Percentiles rank a stretch among this genome's conserved stretches.
Evolutionary conservation across 352 stramenopile species (phyloP).

Genomic region (Pythium brassicae): DNA sequence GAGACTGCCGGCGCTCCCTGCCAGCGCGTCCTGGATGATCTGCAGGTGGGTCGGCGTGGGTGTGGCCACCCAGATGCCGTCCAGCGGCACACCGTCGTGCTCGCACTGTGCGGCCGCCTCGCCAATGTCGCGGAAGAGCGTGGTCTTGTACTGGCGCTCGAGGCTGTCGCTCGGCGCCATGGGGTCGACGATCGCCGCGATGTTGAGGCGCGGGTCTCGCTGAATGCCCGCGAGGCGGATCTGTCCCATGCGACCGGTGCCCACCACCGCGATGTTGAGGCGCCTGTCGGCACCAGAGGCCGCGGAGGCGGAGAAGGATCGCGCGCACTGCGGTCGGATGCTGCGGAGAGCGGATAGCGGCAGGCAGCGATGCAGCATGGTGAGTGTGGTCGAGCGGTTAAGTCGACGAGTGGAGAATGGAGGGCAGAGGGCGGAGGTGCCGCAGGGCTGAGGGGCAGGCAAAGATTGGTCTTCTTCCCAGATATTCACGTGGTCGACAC

Average conservation of each 20-base stretch:
- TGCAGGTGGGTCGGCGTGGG: constrained; percentile 66
- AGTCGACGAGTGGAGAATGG: no score
- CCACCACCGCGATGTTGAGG: constrained; percentile 59
- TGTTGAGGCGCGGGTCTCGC: constrained; percentile 38
- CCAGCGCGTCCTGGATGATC: constrained; percentile 34
- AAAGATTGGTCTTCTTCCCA: no score
- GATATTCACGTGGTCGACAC: no score
- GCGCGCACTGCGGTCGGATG: neutral
- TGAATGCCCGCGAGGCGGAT: constrained; percentile 65
- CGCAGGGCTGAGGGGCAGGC: no score
- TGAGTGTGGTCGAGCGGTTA: neutral
- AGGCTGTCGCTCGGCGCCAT: constrained; percentile 15
- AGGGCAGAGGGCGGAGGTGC: no score
- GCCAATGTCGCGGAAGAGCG: constrained; percentile 31
- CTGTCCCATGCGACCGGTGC: constrained; percentile 70
- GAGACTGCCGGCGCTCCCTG: constrained; percentile 12
- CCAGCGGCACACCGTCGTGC: constrained; percentile 17
- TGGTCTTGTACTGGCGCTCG: constrained; percentile 38
- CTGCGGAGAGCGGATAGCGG: neutral
- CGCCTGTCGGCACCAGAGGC: constrained; percentile 6
- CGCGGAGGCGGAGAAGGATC: neutral
- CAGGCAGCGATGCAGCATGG: neutral
- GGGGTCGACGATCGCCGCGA: constrained; percentile 65
- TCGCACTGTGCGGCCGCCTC: constrained; percentile 23
- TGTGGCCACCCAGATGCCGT: constrained; percentile 74